Conservation (phyloP, 1,284 basidiomycete species). For the Cerrena zonata region DNA sequence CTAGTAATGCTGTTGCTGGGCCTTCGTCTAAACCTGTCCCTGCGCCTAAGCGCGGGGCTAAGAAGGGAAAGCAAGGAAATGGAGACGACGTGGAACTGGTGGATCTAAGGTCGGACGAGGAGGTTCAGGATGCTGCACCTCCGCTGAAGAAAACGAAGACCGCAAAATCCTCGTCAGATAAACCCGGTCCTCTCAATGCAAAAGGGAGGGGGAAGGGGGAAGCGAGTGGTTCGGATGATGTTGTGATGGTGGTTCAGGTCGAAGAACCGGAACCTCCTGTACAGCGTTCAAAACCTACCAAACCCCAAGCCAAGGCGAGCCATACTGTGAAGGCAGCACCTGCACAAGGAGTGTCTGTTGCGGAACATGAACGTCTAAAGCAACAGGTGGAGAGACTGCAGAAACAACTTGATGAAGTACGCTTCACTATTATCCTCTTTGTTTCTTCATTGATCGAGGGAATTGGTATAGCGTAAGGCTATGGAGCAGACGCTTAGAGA, state of each 20-base stretch:
- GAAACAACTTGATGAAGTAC: constrained; percentile 13
- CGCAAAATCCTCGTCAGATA: background rate
- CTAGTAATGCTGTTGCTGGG: constrained; percentile 10
- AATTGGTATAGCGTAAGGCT: constrained; percentile 18
- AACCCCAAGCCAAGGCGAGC: constrained; percentile 1
- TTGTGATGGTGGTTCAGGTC: background rate
- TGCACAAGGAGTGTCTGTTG: background rate
- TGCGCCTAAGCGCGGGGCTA: background rate
- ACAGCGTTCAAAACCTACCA: constrained; percentile 5
- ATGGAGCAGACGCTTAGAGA: constrained; percentile 45
- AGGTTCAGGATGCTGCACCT: background rate
- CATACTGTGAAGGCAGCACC: constrained; percentile 6
- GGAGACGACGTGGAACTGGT: background rate
- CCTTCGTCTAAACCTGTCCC: constrained; percentile 8
- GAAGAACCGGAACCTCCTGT: constrained; percentile 3
- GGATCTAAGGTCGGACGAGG: background rate
- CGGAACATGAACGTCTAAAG: constrained; percentile 2
- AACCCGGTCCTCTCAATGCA: background rate
- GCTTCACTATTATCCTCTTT: background rate
- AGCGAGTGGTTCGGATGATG: too few relatives aligned
- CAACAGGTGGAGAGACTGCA: constrained; percentile 10
- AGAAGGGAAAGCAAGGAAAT: constrained; percentile 1
- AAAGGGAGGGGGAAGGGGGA: constrained; percentile 12
- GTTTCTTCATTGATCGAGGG: background rate
- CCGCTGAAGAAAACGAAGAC: background rate